Base-by-base conservation (phyloP, 805 yeast species). In the Huiozyma naganishii region DNA sequence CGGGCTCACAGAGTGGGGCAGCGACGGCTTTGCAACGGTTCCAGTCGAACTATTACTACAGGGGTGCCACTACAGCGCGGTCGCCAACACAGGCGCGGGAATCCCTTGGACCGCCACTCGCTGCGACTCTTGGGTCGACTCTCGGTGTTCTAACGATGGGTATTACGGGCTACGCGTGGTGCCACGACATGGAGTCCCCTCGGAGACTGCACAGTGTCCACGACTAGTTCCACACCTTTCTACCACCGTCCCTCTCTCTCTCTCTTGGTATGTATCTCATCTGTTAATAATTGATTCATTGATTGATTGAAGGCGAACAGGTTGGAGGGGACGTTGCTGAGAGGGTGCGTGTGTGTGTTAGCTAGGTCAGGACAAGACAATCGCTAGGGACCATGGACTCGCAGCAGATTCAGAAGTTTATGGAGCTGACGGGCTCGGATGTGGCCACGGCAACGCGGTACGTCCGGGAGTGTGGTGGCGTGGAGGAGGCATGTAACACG, bases 81-180 rank as follows among this genome's bases (percentile, higher is more conserved):
- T 11, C 5, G 5, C 33, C 33, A 30, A 17, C 23, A 17, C 23
- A 17, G 23, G 4, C 23, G 23, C 33, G 33, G 33, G n/a, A 11
- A 11, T 5, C 33, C 11, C 33, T 30, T 9, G 33, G 33, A 5
- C 9, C 11, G 3, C n/a, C 33, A 11, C 9, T 11, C 9, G 33
- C 33, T 9, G 33, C 11, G 11, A 30, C 33, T 11, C 33, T 30
- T 3, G 33, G 33, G n/a, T 11, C 89, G 23, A 84, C 95, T 2
- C 71, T 78, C 0, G 73, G 87, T 1, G 77, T 85, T 0, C 72
- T 83, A 52, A 72, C 83, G 1, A 84, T 85, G 87, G 65, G 76
- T 5, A 68, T 80, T 1, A 74, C 83, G 32, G 95, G 95, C 1
- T 70, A 79, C 3, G 79, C 85, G 54, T 89, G 95, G 95, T 69